Conservation (phyloP, 2,329 filamentous ascomycete genomes). For the Trichoderma simmonsii region DNA sequence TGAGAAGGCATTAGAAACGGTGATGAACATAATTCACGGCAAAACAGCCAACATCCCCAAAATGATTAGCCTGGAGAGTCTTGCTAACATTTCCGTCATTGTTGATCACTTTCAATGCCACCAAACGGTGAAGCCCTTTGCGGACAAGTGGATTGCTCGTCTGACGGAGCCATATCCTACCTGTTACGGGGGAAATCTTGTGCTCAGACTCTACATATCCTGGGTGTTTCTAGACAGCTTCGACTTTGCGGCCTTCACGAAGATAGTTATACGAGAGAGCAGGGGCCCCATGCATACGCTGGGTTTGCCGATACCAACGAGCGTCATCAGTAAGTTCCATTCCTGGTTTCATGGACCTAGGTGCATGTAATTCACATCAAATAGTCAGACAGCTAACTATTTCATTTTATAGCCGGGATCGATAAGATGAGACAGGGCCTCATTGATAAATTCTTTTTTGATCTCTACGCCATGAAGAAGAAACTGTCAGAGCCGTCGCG, state of each 20-base stretch:
- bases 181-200: neutral
- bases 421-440: neutral
- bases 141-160: neutral
- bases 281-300: constrained; percentile 3
- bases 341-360: neutral
- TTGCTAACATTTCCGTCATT: constrained; percentile 43
- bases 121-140: constrained; percentile 41
- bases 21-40: constrained; percentile 45
- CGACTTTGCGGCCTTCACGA: neutral
- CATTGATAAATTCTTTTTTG: neutral
- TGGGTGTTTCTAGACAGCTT: neutral
- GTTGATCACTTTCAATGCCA: constrained; percentile 42
- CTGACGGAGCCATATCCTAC: neutral
- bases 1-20: constrained; percentile 36
- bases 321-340: neutral
- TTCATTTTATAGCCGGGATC: neutral
- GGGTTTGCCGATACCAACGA: neutral
- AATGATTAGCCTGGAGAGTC: constrained; percentile 35
- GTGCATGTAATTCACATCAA: neutral
- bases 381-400: neutral
- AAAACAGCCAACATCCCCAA: constrained; percentile 37
- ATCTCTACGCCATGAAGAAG: neutral
- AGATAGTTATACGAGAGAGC: neutral
- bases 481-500: neutral
- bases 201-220: neutral